phyloP scores from a whole-genome alignment of 257 asterid genomes.

The Nicotiana tabacum region DNA sequence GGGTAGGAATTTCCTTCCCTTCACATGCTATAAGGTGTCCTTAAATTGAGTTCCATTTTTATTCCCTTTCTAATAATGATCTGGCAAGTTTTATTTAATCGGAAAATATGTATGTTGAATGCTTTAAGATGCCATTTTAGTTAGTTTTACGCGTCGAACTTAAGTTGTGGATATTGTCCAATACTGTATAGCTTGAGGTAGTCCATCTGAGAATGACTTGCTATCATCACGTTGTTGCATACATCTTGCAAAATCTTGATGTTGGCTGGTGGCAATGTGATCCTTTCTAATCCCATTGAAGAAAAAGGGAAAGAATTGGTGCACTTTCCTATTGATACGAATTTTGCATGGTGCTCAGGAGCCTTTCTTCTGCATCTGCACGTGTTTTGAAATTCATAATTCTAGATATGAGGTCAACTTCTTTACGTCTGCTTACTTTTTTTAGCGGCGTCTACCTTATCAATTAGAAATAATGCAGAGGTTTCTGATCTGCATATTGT shows the following conservation, averaged over 20 bases:
- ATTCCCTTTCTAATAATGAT: neutral
- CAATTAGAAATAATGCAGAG: neutral
- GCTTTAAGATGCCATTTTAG: neutral
- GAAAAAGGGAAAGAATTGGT: neutral
- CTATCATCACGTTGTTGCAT: neutral
- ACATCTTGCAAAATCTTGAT: neutral
- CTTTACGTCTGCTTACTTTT: neutral
- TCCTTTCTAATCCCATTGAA: neutral
- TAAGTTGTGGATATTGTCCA: conserved; percentile 1
- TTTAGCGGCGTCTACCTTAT: neutral
- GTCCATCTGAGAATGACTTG: neutral
- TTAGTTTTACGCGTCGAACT: neutral
- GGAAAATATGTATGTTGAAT: neutral
- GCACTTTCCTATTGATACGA: neutral
- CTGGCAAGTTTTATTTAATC: neutral
- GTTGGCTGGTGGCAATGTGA: neutral
- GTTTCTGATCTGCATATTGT: neutral
- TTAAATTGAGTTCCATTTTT: neutral
- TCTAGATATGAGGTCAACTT: neutral
- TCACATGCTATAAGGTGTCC: neutral
- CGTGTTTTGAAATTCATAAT: neutral
- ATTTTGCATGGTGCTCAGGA: neutral
- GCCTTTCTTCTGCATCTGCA: neutral
- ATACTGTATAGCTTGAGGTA: neutral
- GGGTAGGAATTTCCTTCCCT: neutral